A percentile compares a stretch with the other conserved stretches of the same genome.
phyloP scores from a whole-genome alignment of 768 basidiomycete species.

The Pulveroboletus sp. region DNA sequence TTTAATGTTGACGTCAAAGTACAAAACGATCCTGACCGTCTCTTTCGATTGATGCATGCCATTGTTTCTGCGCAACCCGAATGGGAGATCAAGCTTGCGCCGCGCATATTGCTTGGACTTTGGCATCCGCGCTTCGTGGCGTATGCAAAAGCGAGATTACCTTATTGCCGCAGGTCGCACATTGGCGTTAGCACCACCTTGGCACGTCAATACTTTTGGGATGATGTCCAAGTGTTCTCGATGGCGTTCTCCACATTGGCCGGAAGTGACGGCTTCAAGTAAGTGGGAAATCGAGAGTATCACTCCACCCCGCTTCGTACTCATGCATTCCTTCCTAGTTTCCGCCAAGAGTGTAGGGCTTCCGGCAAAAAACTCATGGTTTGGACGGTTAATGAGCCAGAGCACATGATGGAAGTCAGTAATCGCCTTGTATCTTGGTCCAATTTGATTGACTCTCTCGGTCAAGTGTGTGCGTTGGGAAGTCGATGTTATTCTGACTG shows the following conservation, averaged over 20 bases:
- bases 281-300: conserved; percentile 16
- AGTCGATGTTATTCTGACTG: conserved; percentile 74
- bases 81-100: conserved; percentile 75
- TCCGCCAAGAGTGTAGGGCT: conserved; percentile 71
- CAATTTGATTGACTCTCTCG: conserved; percentile 1
- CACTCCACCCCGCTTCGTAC: conserved; percentile 1
- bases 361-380: conserved; percentile 85
- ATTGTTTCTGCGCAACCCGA: conserved; percentile 57
- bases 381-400: conserved; percentile 92
- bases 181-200: conserved; percentile 71
- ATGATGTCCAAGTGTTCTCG: conserved; percentile 80
- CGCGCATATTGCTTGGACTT: conserved; percentile 74
- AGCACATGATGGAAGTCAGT: conserved; percentile 85
- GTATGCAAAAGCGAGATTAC: conserved; percentile 68
- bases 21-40: conserved; percentile 82
- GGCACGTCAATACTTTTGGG: conserved; percentile 87
- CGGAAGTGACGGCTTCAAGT: conserved; percentile 69
- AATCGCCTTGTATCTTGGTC: not conserved
- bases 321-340: conserved; percentile 41
- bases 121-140: conserved; percentile 91
- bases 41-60: conserved; percentile 75
- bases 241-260: conserved; percentile 72
- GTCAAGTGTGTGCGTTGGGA: conserved; percentile 72
- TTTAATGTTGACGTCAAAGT: conserved; percentile 93
- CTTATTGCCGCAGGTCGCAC: conserved; percentile 80